Percentiles rank a stretch among this genome's conserved stretches.
Evolutionary conservation across 2,329 filamentous ascomycete species (phyloP).

Genomic region (Fusarium robinianum): DNA sequence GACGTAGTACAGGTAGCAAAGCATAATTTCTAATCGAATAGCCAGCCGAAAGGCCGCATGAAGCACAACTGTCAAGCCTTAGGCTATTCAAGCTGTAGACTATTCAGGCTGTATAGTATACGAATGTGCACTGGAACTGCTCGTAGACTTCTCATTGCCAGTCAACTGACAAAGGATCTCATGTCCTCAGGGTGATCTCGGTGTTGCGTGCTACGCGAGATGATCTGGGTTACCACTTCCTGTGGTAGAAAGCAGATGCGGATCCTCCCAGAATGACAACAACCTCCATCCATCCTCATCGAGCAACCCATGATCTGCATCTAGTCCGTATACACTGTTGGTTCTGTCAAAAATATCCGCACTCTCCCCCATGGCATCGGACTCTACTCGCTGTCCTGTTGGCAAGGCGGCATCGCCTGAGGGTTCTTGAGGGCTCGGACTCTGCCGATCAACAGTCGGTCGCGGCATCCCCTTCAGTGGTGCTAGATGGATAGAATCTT

Average conservation of each 20-base stretch:
- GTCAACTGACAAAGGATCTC: too few species aligned
- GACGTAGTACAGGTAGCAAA: too few species aligned
- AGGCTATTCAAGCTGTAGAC: too few species aligned
- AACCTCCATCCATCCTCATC: slow-evolving; percentile 34
- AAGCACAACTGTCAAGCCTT: too few species aligned
- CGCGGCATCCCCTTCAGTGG: slow-evolving; percentile 33
- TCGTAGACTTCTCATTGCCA: too few species aligned
- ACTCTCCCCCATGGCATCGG: not conserved
- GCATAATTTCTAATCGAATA: too few species aligned
- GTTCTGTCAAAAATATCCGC: too few species aligned
- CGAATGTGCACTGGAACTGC: too few species aligned
- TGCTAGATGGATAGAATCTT: slow-evolving; percentile 32
- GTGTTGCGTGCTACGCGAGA: not conserved
- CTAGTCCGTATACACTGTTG: too few species aligned
- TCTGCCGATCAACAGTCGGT: slow-evolving; percentile 14
- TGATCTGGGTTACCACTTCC: not conserved
- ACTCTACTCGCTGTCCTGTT: slow-evolving; percentile 3
- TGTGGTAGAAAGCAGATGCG: slow-evolving; percentile 29
- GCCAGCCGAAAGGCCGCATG: too few species aligned
- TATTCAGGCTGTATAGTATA: too few species aligned
- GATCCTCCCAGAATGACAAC: slow-evolving; percentile 34
- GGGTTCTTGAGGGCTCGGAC: not conserved
- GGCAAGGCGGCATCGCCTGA: not conserved
- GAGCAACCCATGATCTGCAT: slow-evolving; percentile 21
- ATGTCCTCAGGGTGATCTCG: too few species aligned